A percentile compares a stretch with the other conserved stretches of the same genome.
phyloP scores from a whole-genome alignment of 495 filamentous ascomycete species.

The Patellaria atrata region DNA sequence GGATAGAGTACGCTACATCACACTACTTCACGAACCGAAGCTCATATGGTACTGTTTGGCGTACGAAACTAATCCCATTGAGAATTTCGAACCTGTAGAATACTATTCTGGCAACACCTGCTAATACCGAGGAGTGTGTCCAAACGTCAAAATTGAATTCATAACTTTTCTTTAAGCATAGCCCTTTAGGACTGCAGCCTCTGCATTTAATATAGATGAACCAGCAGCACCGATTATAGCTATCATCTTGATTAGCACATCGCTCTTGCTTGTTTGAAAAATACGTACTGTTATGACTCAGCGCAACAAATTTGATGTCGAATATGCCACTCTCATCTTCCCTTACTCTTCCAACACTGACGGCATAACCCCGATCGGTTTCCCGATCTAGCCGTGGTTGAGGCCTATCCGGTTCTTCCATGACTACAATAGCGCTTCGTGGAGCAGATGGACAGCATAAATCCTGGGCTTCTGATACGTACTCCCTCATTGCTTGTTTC shows the following conservation, averaged over 20 bases:
- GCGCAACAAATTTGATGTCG: slow-evolving; percentile 32
- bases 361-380: slow-evolving; percentile 30
- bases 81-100: too few species aligned
- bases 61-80: too few species aligned
- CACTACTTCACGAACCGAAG: too few species aligned
- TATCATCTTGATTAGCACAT: slow-evolving; percentile 21
- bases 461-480: slow-evolving; percentile 29
- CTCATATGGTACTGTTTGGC: too few species aligned
- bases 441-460: slow-evolving; percentile 30
- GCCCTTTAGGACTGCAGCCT: slow-evolving; percentile 82
- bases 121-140: too few species aligned
- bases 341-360: slow-evolving; percentile 28
- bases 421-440: slow-evolving; percentile 29
- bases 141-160: too few species aligned
- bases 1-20: too few species aligned
- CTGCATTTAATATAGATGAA: slow-evolving; percentile 85
- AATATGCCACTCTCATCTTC: slow-evolving; percentile 31
- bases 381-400: slow-evolving; percentile 31
- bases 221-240: slow-evolving; percentile 90
- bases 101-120: too few species aligned
- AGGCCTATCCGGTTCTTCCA: slow-evolving; percentile 31
- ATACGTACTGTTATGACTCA: slow-evolving; percentile 41
- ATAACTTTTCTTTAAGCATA: slow-evolving; percentile 26
- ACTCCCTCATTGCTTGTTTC: slow-evolving; percentile 30
- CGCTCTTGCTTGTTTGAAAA: background rate